Base-by-base conservation (phyloP, 2,329 filamentous ascomycete species). In the Macroventuria anomochaeta region DNA sequence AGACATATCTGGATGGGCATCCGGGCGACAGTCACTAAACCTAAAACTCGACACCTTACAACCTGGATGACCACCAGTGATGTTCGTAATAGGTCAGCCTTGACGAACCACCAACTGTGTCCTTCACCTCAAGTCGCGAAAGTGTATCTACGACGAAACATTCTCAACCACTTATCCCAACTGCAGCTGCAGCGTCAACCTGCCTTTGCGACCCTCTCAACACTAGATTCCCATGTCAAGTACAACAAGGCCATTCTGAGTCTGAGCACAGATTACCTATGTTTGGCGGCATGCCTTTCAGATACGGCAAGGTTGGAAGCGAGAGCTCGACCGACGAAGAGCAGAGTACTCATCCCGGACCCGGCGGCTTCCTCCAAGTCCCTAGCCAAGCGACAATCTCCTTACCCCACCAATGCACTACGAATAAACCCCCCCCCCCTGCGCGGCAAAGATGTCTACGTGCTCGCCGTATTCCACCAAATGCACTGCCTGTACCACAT, bases 401-500 rank as follows among this genome's bases (percentile, higher is more conserved):
- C 61, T n/a, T n/a, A n/a, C 61, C 2, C 55, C 59, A 7, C 59
- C 61, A 7, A 62, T 62, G 59, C 57, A 65, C 34, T 63, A 25
- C 12, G 39, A 51, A 12, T 32, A n/a, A n/a, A n/a, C n/a, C n/a
- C 55, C 26, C 38, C 43, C 6, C 4, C 32, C 13, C 34, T 46
- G 0, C 53, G 55, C 12, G 49, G 37, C 8, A 60, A 56, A 28
- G 31, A 61, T 17, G 41, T 55, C 1, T 63, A 39, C 42, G 28
- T 55, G 3, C 33, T 65, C 20, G 62, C 62, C n/a, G 54, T 58
- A 1, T 63, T 62, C 46, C 61, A 65, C 52, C 42, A 63, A 37
- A 46, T 63, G n/a, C 61, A 65, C 42, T 65, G 61, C 38, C 36
- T 65, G 8, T 57, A 53, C 54, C 59, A 62, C 36, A 47, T 65